phyloP scores from a whole-genome alignment of 495 filamentous ascomycete genomes.

The Aspergillus panamensis region DNA sequence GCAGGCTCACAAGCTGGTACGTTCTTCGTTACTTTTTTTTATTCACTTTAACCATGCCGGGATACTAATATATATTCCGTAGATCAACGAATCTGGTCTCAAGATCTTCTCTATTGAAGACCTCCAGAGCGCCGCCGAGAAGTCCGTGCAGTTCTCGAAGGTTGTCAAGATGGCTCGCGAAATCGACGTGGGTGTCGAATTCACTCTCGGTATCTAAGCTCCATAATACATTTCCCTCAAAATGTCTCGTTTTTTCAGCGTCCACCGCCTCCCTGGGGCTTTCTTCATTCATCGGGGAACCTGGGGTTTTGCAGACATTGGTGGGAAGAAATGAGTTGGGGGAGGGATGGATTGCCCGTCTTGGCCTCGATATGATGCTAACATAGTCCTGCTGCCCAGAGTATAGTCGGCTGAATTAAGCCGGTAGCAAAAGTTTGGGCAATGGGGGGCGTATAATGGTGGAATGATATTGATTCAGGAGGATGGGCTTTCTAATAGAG shows the following conservation, averaged over 20 bases:
- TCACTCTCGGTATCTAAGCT: slow-evolving; percentile 85
- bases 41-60: neutral
- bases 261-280: slow-evolving; percentile 12
- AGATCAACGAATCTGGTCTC: slow-evolving; percentile 94
- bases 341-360: slow-evolving; percentile 3
- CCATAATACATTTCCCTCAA: slow-evolving; percentile 7
- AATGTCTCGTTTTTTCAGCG: slow-evolving; percentile 7
- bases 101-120: slow-evolving; percentile 99
- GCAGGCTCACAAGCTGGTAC: slow-evolving; percentile 79
- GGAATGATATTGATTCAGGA: slow-evolving; percentile 4
- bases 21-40: neutral
- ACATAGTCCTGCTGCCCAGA: slow-evolving; percentile 17
- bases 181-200: slow-evolving; percentile 97
- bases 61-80: slow-evolving; percentile 13
- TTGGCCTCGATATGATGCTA: slow-evolving; percentile 18
- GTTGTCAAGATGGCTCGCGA: slow-evolving; percentile 98
- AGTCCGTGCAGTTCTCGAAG: slow-evolving; percentile 97
- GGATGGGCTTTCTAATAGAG: slow-evolving; percentile 14
- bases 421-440: slow-evolving; percentile 4
- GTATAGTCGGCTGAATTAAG: slow-evolving; percentile 10
- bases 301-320: slow-evolving; percentile 9
- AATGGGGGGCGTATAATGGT: slow-evolving; percentile 11
- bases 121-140: slow-evolving; percentile 94
- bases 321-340: slow-evolving; percentile 12
- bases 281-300: slow-evolving; percentile 14